phyloP scores from a whole-genome alignment of 129 eudicot species.

The Saposhnikovia divaricata region DNA sequence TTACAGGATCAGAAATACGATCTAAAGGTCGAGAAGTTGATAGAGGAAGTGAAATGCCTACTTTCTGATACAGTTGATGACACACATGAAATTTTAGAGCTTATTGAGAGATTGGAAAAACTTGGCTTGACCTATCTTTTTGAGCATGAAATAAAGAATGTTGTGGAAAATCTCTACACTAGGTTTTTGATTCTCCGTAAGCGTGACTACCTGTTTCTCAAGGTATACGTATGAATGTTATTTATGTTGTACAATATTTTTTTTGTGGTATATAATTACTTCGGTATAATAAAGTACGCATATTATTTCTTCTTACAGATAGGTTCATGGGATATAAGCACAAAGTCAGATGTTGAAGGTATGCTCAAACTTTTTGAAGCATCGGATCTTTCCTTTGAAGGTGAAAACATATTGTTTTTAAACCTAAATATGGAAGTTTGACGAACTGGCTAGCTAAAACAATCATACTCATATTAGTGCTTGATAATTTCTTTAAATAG shows the following conservation, averaged over 20 bases:
- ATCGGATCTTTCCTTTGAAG: constrained; percentile 21
- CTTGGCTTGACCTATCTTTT: not conserved
- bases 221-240: constrained; percentile 15
- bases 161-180: constrained; percentile 23
- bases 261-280: too few relatives aligned
- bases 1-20: not conserved
- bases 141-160: constrained; percentile 21
- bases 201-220: constrained; percentile 33
- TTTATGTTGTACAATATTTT: too few relatives aligned
- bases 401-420: constrained; percentile 22
- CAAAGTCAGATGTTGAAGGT: constrained; percentile 11
- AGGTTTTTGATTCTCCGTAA: constrained; percentile 35
- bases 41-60: not conserved
- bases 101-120: not conserved
- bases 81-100: not conserved
- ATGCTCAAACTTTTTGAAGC: constrained; percentile 27
- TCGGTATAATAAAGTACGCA: too few relatives aligned
- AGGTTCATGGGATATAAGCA: constrained; percentile 12
- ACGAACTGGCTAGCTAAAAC: constrained; percentile 34
- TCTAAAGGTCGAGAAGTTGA: not conserved
- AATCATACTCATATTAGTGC: constrained; percentile 17
- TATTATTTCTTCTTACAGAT: constrained; percentile 8
- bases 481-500: too few relatives aligned
- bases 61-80: not conserved
- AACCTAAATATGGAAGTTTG: constrained; percentile 18